A percentile compares a stretch with the other conserved stretches of the same genome.
These are phyloP conservation scores for Umbelopsis ramanniana DNA, from an alignment of 192 early-diverging fungal genomes.

Conservation along the genomic window DNA sequence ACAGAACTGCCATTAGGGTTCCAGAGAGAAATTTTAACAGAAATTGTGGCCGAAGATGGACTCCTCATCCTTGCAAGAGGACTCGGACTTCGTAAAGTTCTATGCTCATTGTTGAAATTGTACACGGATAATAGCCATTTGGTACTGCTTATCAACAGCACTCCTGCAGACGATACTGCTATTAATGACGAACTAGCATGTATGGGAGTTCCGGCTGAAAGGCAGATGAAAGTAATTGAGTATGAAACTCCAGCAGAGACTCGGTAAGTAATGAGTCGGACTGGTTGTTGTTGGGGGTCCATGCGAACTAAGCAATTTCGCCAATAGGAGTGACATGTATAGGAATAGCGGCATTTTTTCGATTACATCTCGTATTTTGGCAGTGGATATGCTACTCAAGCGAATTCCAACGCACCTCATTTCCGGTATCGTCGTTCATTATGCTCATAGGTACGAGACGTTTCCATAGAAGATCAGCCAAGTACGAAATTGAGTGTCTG, in stretches of 20 bases:
- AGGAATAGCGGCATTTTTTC: constrained; percentile 82
- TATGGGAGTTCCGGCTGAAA: constrained; percentile 45
- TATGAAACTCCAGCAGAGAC: constrained; percentile 61
- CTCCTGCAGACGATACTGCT: constrained; percentile 55
- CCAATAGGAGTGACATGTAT: constrained; percentile 67
- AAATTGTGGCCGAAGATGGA: constrained; percentile 76
- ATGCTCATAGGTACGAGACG: constrained; percentile 74
- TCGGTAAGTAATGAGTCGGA: constrained; percentile 42
- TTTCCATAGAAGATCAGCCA: neutral
- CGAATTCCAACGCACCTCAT: constrained; percentile 76
- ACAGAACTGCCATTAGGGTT: constrained; percentile 54
- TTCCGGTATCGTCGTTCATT: constrained; percentile 83
- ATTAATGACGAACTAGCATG: constrained; percentile 55
- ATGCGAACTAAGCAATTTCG: constrained; percentile 35
- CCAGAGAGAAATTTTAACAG: constrained; percentile 68
- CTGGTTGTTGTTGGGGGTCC: neutral
- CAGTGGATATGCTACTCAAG: constrained; percentile 87
- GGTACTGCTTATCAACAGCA: constrained; percentile 81
- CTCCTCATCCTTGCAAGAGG: constrained; percentile 81
- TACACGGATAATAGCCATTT: constrained; percentile 71
- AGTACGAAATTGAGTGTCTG: neutral
- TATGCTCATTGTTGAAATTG: constrained; percentile 72
- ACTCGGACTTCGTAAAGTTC: constrained; percentile 72
- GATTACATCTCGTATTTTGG: constrained; percentile 85
- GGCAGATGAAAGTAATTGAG: constrained; percentile 48